Conservation (phyloP, 371 early-diverging fungal genomes). For the Dichotomocladium elegans region DNA sequence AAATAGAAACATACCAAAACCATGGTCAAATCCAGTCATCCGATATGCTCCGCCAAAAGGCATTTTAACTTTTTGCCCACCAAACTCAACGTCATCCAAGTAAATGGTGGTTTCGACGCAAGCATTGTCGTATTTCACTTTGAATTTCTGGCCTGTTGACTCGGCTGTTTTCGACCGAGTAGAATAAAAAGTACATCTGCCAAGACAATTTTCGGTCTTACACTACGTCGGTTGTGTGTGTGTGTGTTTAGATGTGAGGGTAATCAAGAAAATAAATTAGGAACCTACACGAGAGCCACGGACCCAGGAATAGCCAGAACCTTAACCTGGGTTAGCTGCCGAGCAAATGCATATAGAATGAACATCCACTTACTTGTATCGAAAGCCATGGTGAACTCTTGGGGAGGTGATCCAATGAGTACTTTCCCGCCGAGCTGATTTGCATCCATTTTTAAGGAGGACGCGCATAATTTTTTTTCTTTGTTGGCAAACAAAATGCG, state of each 20-base stretch:
- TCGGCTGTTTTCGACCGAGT: conserved; percentile 23
- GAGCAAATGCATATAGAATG: too few relatives aligned
- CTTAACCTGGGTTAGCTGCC: too few relatives aligned
- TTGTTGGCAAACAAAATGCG: too few relatives aligned
- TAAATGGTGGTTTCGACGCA: conserved; percentile 42
- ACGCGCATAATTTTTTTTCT: too few relatives aligned
- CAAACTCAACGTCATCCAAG: conserved; percentile 34
- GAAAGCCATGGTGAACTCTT: conserved; percentile 41
- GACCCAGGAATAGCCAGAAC: conserved; percentile 41
- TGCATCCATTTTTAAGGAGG: too few relatives aligned
- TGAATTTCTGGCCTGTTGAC: conserved; percentile 29
- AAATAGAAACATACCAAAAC: conserved; percentile 38
- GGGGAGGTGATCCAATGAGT: conserved; percentile 36
- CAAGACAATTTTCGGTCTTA: conserved; percentile 14
- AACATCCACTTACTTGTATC: conserved; percentile 34
- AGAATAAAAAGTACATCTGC: conserved; percentile 41
- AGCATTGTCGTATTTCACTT: conserved; percentile 38
- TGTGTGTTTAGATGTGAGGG: not conserved
- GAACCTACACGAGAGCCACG: conserved; percentile 36
- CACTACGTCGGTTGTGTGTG: not conserved
- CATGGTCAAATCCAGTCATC: conserved; percentile 40
- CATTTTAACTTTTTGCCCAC: conserved; percentile 28
- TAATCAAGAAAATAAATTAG: not conserved
- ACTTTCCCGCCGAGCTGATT: conserved; percentile 42
- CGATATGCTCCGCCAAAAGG: conserved; percentile 45